Base-by-base conservation (phyloP, 1,284 basidiomycete species). In the Dichomitus squalens region DNA sequence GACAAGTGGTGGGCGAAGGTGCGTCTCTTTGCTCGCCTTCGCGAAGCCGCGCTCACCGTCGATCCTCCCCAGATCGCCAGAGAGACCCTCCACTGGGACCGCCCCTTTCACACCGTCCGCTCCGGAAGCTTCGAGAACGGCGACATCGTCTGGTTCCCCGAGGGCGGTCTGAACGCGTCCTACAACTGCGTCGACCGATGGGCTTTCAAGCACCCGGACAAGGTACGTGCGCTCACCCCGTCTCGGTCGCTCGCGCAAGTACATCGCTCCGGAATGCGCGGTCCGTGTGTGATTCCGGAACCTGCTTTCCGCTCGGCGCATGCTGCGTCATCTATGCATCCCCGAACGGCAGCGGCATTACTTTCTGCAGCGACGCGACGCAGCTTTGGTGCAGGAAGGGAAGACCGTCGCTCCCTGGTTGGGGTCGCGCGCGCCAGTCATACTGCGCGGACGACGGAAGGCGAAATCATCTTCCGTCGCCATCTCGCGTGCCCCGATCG, bases 121-220 rank as follows among this genome's bases (percentile, higher is more conserved):
- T 81, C 92, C 8, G 96, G 97, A 49, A 81, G 83, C 33, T 98
- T 98, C 71, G 81, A 86, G 69, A 84, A 84, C 2, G 96, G 96
- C 34, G 94, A 98, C 74, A 88, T 98, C 59, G 85, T 86, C 62
- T 99, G 96, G 96, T 99, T 99, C 82, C 90, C 91, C 23, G 92
- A 95, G 70, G 93, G 93, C 43, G 88, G 79, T 6, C 76, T 96
- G 62, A 95, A 95, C 71, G 96, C 92, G 2, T 87, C 93, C 8
- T 99, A 99, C 84, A 99, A 99, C 79, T 97, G 95, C 71, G 92
- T 99, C 57, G 97, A 99, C 75, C 87, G 97, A 63, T 95, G 92
- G 91, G 95, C 93, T 35, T 95, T 92, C 79, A 87, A 89, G 73
- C 79, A 95, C 70, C 96, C 96, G 0, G 80, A 98, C 72, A 95